A percentile compares a stretch with the other conserved stretches of the same genome.
phyloP scores from a whole-genome alignment of 148 eudicot species.

The Oxyria digyna region DNA sequence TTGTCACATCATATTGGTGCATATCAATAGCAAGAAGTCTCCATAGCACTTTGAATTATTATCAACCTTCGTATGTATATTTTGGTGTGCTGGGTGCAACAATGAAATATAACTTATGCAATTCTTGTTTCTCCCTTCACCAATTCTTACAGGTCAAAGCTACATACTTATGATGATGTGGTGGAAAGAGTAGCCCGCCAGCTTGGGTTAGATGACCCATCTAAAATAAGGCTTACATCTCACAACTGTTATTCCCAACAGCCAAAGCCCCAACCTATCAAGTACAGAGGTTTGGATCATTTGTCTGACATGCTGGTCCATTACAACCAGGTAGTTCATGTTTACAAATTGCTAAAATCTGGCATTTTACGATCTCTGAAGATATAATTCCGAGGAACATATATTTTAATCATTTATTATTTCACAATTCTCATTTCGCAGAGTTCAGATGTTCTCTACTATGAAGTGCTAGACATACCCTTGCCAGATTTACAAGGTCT shows the following conservation, averaged over 20 bases:
- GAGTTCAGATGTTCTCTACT: conserved; percentile 32
- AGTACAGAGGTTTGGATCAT: conserved; percentile 75
- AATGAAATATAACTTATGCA: neutral
- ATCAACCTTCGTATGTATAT: neutral
- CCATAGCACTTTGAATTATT: neutral
- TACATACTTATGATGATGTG: conserved; percentile 69
- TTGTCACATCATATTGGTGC: neutral
- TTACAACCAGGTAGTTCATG: conserved; percentile 18
- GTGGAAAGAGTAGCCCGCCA: conserved; percentile 17
- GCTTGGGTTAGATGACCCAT: conserved; percentile 19
- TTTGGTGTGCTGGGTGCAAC: neutral
- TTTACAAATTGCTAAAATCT: neutral
- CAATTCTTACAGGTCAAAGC: conserved; percentile 17
- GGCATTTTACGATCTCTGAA: neutral
- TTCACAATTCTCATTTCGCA: conserved; percentile 5
- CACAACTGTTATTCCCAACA: conserved; percentile 87
- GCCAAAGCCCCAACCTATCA: conserved; percentile 93
- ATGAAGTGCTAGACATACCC: conserved; percentile 42
- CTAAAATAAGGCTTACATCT: conserved; percentile 20
- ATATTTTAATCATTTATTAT: neutral
- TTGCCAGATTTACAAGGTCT: conserved; percentile 43
- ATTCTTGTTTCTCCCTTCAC: neutral
- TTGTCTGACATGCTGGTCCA: conserved; percentile 28
- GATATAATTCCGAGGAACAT: no score
- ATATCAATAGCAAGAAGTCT: neutral